Conservation (phyloP, 208 protist species). For the Trypanosoma platydactyli region DNA sequence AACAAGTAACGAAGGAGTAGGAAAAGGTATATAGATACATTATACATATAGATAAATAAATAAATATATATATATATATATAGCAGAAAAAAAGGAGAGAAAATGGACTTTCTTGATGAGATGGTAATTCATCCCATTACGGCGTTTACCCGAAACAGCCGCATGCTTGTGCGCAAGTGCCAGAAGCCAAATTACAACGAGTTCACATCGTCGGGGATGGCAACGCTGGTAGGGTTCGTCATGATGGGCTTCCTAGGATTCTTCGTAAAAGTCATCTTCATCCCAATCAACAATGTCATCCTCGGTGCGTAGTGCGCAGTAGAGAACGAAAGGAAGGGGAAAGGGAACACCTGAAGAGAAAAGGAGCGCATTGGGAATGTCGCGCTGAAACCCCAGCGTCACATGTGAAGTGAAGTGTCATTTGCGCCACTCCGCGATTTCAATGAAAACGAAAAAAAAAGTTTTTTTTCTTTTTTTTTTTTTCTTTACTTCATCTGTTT, state of each 20-base stretch:
- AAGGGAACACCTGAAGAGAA: too few relatives aligned
- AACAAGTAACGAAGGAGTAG: too few relatives aligned
- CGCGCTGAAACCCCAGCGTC: background rate
- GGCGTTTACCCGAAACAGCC: conserved; percentile 86
- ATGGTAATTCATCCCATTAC: conserved; percentile 73
- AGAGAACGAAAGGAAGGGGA: background rate
- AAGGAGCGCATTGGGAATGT: too few relatives aligned
- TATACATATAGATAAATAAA: too few relatives aligned
- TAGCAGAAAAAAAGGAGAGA: background rate
- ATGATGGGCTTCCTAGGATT: conserved; percentile 95
- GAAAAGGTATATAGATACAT: too few relatives aligned
- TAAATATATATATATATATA: too few relatives aligned
- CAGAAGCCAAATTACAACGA: conserved; percentile 94
- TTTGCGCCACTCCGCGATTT: background rate
- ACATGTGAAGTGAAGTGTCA: background rate
- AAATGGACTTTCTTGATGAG: conserved; percentile 89
- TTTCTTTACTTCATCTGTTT: too few relatives aligned
- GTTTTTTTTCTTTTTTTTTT: conserved; percentile 10
- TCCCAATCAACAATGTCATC: conserved; percentile 96
- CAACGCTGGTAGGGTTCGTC: conserved; percentile 91
- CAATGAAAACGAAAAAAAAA: too few relatives aligned
- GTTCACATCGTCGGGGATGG: conserved; percentile 85
- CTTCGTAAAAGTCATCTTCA: conserved; percentile 95
- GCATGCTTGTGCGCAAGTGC: conserved; percentile 89
- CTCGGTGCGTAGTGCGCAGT: conserved; percentile 54